Base-by-base conservation (phyloP, 352 stramenopile species). In the Phytophthora crassamura region DNA sequence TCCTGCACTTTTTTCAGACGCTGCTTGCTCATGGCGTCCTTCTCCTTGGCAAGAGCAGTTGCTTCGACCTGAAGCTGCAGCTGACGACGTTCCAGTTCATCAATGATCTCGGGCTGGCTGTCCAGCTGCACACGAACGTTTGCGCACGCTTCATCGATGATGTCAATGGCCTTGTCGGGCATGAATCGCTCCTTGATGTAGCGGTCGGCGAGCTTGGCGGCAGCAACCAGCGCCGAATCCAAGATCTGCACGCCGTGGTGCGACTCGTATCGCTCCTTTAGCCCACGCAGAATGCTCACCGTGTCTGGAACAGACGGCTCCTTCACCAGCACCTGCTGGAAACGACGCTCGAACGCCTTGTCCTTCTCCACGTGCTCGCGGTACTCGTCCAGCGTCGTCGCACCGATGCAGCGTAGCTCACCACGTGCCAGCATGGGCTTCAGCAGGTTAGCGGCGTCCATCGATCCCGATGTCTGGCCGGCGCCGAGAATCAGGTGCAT, bases 341-440 rank as follows among this genome's bases (percentile, higher is more conserved):
- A 99, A 33, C 98, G 92, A 34, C 97, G 80, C 64, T 99, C 97
- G 50, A 99, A 98, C 0, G 97, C 97, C 28, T 94, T 88, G 77
- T 99, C 98, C 74, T 99, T 99, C 75, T 99, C 97, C 53, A 99
- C 97, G 67, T 99, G 89, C 67, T 99, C 78, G 7, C 95, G 88
- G 73, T 99, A 99, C 74, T 99, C 98, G 50, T 99, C 95, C 9
- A 98, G 41, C 3, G 98, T 99, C 1, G 97, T 99, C 8, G 97
- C 97, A 52, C 98, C 98, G 59, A 99, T 98, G 82, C 96, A 98
- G 9, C 93, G 91, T 22, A 99, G 78, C 64, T 98, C 90, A 18
- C 97, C 97, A 39, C 97, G 86, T 34, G 98, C 97, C 2, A 99
- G 75, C 87, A 98, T 97, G 0, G 97, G 97, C 72, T 99, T 99